Conservation (phyloP, 129 eudicot genomes). For the Helianthus annuus region DNA sequence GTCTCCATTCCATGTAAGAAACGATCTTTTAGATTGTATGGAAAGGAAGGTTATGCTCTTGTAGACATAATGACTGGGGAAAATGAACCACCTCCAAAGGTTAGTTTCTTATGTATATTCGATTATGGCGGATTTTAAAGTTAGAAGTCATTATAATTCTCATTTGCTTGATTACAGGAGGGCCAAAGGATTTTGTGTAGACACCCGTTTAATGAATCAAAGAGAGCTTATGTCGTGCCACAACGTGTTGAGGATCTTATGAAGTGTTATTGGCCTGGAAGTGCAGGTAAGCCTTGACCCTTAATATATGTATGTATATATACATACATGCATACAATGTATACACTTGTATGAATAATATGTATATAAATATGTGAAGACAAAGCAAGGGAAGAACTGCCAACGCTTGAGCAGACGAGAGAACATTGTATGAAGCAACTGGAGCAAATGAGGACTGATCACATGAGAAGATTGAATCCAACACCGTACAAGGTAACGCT, state of each 20-base stretch:
- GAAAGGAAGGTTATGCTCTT: constrained; percentile 94
- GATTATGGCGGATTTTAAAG: neutral
- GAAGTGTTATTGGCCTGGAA: constrained; percentile 96
- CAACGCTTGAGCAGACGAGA: constrained; percentile 68
- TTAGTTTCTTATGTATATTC: constrained; percentile 24
- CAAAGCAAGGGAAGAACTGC: constrained; percentile 74
- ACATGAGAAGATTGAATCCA: constrained; percentile 98
- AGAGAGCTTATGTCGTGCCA: constrained; percentile 98
- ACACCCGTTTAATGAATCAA: constrained; percentile 94
- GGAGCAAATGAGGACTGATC: constrained; percentile 91
- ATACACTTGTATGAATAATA: neutral
- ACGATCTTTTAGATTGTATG: constrained; percentile 83
- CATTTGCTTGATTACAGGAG: constrained; percentile 42
- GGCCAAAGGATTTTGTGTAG: constrained; percentile 88
- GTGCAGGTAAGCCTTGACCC: constrained; percentile 49
- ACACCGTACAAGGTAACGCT: constrained; percentile 87
- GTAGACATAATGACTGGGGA: constrained; percentile 95
- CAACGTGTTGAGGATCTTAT: constrained; percentile 93
- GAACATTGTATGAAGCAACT: constrained; percentile 81
- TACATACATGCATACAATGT: neutral
- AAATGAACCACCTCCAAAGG: constrained; percentile 97
- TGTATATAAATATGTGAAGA: constrained; percentile 39
- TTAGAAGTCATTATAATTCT: neutral
- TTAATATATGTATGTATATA: neutral
- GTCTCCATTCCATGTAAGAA: constrained; percentile 98